Evolutionary conservation across 768 basidiomycete genomes (phyloP).

Genomic region (Coprinopsis marcescibilis): DNA sequence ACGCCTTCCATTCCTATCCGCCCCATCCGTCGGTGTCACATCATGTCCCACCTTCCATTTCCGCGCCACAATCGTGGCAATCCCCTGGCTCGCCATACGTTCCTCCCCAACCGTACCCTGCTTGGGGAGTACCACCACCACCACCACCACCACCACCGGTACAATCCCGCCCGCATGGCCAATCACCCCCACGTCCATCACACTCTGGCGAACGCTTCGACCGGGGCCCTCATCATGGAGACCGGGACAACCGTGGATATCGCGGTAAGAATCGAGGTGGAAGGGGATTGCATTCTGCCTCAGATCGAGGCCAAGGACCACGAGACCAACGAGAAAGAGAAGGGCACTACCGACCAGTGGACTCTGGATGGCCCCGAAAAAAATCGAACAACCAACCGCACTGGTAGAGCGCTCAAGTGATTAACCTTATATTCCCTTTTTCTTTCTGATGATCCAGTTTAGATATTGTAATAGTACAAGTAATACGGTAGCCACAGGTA

Average conservation of each 20-base stretch:
- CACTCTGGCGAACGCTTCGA: neutral
- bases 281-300: slow-evolving; percentile 7
- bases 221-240: slow-evolving; percentile 26
- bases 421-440: neutral
- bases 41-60: slow-evolving; percentile 16
- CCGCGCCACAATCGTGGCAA: slow-evolving; percentile 9
- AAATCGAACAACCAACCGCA: too few species aligned
- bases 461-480: neutral
- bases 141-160: too few species aligned
- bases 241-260: too few species aligned
- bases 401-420: too few species aligned
- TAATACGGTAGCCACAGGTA: neutral
- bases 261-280: slow-evolving; percentile 25
- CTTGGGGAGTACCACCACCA: neutral
- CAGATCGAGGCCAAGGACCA: slow-evolving; percentile 23
- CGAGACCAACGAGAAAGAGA: slow-evolving; percentile 12
- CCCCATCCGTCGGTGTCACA: slow-evolving; percentile 13
- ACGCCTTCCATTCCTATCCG: slow-evolving; percentile 9
- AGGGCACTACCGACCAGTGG: slow-evolving; percentile 21
- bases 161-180: neutral
- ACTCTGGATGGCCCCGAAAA: slow-evolving; percentile 55
- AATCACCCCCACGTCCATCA: neutral
- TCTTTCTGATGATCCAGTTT: too few species aligned
- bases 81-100: slow-evolving; percentile 14
- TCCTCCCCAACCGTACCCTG: slow-evolving; percentile 1